Percentiles rank a stretch among this genome's conserved stretches.
phyloP scores from a whole-genome alignment of 331 rosid species.

The Phaseolus coccineus region DNA sequence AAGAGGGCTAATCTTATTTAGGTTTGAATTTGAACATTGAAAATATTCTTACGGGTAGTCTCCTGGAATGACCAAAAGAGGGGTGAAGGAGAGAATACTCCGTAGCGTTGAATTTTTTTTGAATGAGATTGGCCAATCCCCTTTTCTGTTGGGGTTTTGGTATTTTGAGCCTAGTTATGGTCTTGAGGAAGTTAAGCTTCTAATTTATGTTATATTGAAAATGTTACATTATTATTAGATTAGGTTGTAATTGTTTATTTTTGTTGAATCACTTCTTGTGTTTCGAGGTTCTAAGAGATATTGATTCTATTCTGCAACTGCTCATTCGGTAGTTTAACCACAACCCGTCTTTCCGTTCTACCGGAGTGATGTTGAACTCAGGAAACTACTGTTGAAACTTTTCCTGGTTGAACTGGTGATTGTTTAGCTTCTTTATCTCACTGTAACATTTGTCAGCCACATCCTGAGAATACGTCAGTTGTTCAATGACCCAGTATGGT shows the following conservation, averaged over 20 bases:
- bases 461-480: not conserved
- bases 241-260: constrained; percentile 46
- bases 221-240: constrained; percentile 47
- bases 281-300: constrained; percentile 37
- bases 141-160: constrained; percentile 59
- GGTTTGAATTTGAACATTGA: constrained; percentile 44
- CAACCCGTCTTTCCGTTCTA: not conserved
- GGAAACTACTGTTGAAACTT: not conserved
- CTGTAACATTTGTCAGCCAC: constrained; percentile 10
- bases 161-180: constrained; percentile 46
- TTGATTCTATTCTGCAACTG: constrained; percentile 33
- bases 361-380: not conserved
- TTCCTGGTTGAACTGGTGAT: not conserved
- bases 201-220: constrained; percentile 46
- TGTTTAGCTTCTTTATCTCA: not conserved
- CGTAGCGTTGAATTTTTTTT: constrained; percentile 41
- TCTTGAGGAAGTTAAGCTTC: constrained; percentile 47
- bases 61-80: constrained; percentile 43
- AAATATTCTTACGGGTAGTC: constrained; percentile 47
- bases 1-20: constrained; percentile 88
- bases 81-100: constrained; percentile 47
- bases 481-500: not conserved
- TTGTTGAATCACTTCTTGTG: constrained; percentile 42
- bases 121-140: constrained; percentile 50
- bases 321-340: not conserved